Base-by-base conservation (phyloP, 2,329 filamentous ascomycete species). In the Chaetomium strumarium region DNA sequence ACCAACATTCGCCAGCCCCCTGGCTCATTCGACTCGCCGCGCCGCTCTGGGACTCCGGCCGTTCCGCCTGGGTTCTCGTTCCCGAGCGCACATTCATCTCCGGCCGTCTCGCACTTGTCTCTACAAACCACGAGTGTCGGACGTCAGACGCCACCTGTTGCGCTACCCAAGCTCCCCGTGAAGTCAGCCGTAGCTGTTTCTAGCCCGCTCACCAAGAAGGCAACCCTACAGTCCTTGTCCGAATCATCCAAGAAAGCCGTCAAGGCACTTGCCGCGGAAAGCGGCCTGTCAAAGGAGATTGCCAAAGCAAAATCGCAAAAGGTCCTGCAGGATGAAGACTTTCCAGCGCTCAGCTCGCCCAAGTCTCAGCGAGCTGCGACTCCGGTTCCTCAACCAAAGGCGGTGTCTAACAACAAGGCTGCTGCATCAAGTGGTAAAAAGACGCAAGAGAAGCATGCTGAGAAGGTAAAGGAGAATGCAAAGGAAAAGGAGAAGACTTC, bases 271-370 rank as follows among this genome's bases (percentile, higher is more conserved):
- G 72, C 76, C 0, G 67, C 67, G 2, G 73, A 75, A 44, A 75
- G 68, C 44, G 73, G 75, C 0, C 60, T 76, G 20, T 73, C 76
- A 5, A 76, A 74, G 60, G 70, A 75, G 29, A 73, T 73, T 33
- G 68, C 71, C 70, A 58, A 70, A n/a, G 66, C 62, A 13, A 68
- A 71, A 57, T 58, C 64, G 3, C 68, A 68, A 52, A 69, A 70
- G 57, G 55, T 76, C 30, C 65, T 83, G 41, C 75, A 81, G 54
- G 78, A 83, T 20, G 80, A 84, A 59, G 81, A 85, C 58, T 85
- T 84, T 59, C 83, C 83, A 11, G 76, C 80, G 3, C 68, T 85
- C 6, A 73, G 78, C 55, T 70, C 76, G 10, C 67, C 72, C 19
- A 76, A 73, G 9, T 65, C 66, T 40, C 69, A 72, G 36, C 43